Evolutionary conservation across 2,329 filamentous ascomycete genomes (phyloP).

Genomic region (Albifimbria verrucaria): DNA sequence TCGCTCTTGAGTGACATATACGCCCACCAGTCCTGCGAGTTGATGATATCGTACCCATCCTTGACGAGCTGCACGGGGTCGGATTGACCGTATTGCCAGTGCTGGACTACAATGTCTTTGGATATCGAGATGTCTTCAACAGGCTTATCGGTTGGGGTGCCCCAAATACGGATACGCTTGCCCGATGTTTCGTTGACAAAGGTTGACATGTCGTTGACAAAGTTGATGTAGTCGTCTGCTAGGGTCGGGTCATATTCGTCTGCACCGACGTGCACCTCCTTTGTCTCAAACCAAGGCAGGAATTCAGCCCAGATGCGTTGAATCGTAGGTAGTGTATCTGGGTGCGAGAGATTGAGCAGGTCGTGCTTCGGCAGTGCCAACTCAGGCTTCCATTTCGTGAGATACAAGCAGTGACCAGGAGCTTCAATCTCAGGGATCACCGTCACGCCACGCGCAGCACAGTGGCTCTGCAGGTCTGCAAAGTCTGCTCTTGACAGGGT

Average conservation of each 20-base stretch:
- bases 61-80: conserved; percentile 37
- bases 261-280: conserved; percentile 51
- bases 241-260: conserved; percentile 46
- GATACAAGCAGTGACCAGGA: conserved; percentile 46
- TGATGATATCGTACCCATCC: conserved; percentile 36
- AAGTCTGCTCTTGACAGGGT: conserved; percentile 38
- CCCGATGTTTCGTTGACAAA: conserved; percentile 33
- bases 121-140: conserved; percentile 33
- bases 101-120: conserved; percentile 38
- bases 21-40: conserved; percentile 49
- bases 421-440: conserved; percentile 52
- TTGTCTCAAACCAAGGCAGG: conserved; percentile 49
- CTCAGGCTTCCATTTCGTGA: conserved; percentile 53
- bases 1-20: conserved; percentile 55
- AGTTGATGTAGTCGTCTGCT: conserved; percentile 40
- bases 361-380: conserved; percentile 41
- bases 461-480: conserved; percentile 44
- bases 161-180: conserved; percentile 51
- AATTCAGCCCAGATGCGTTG: conserved; percentile 49
- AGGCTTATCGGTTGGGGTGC: conserved; percentile 30
- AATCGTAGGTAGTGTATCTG: conserved; percentile 46
- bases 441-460: conserved; percentile 46
- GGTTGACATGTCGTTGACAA: conserved; percentile 46
- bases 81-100: conserved; percentile 47
- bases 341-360: conserved; percentile 46